phyloP scores from a whole-genome alignment of 495 filamentous ascomycete genomes.

The Amniculicola lignicola region DNA sequence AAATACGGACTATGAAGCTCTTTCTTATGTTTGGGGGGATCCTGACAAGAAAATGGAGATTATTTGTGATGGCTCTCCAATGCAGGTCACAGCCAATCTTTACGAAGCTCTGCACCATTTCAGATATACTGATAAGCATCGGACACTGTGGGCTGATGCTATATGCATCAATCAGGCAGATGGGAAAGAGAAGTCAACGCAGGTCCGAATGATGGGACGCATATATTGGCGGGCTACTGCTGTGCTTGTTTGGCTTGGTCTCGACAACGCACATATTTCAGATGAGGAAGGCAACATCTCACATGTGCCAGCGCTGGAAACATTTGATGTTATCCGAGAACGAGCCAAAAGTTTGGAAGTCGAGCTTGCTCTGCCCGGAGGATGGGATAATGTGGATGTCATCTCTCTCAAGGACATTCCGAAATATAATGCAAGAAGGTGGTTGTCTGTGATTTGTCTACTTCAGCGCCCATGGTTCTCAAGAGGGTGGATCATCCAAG shows the following conservation, averaged over 20 bases:
- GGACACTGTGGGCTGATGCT: constrained; percentile 10
- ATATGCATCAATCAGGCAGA: constrained; percentile 13
- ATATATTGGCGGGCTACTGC: background rate
- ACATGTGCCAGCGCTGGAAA: background rate
- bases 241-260: background rate
- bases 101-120: constrained; percentile 1
- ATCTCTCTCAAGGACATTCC: background rate
- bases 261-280: background rate
- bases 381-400: background rate
- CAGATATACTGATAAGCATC: background rate
- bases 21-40: constrained; percentile 22
- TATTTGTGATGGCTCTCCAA: background rate
- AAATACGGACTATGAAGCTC: background rate
- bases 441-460: background rate
- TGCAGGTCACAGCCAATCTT: constrained; percentile 7
- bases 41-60: background rate
- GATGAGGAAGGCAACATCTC: background rate
- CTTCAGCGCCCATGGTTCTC: constrained; percentile 1
- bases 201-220: constrained; percentile 1
- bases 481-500: constrained; percentile 1
- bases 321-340: background rate
- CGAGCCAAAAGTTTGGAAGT: background rate
- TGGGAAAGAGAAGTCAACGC: background rate
- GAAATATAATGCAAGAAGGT: too few relatives aligned
- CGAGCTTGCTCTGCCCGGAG: background rate